Base-by-base conservation (phyloP, 495 filamentous ascomycete genomes). In the Clohesyomyces aquaticus region DNA sequence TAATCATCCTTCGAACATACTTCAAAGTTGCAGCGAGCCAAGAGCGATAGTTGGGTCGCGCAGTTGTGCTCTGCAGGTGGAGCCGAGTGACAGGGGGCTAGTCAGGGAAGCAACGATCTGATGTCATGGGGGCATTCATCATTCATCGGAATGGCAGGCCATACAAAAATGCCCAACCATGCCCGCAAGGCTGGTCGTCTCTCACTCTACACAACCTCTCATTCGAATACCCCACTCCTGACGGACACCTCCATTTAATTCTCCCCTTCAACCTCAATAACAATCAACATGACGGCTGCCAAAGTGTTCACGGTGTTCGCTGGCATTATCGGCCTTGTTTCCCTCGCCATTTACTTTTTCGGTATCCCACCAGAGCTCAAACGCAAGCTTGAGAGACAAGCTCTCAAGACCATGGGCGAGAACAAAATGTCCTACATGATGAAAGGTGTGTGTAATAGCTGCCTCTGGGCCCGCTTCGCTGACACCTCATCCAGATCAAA, bases 361-460 rank as follows among this genome's bases (percentile, higher is more conserved):
- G 76, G 76, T 47, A 74, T 78, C 57, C 76, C 76, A 2, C 70
- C 74, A 0, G 63, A 75, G 53, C 58, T 73, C 26, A 78, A 78
- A 69, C 69, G 70, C 55, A 71, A 71, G 41, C 66, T 80, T 23
- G 79, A 84, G 59, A 74, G 81, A 42, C 65, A 81, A 4, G 60
- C 81, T 1, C 72, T 83, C 1, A 76, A 82, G 58, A 75, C 73
- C 38, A 82, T 83, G 76, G 82, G 81, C 16, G 81, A 84, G 66
- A 84, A 78, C 26, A 82, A 81, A 51, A 73, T 75, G 42, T 75
- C 73, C 10, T 76, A 77, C 57, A 59, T 77, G 51, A 63, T 68
- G 25, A 77, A 77, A 60, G 70, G 70, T 68, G 28, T 16, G 53
- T 58, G 4, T 16, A 55, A 12, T 47, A 41, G 16, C 6, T 19